Base-by-base conservation (phyloP, 768 basidiomycete species). In the Epithele typhae region DNA sequence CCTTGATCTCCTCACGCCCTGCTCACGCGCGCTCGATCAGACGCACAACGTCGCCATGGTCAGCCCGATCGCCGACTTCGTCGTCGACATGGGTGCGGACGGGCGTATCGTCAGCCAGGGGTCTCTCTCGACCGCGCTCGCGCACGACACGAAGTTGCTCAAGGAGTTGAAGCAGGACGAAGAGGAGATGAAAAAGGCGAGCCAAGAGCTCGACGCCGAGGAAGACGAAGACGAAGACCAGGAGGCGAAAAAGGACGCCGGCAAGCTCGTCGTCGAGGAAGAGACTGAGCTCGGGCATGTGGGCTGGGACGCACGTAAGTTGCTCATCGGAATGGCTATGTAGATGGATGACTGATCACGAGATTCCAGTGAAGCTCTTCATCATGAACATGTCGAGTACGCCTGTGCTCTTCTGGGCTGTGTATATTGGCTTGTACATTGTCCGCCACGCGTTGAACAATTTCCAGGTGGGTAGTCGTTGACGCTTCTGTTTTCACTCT, bases 41-140 rank as follows among this genome's bases (percentile, higher is more conserved):
- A 76, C 76, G 2, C 76, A 78, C 55, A 75, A 76, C 47, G 69
- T 84, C 22, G 72, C 75, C 2, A 67, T 84, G 62, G 67, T 73
- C 1, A 65, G 66, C 10, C 72, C 78, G 3, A 68, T 82, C 6
- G 79, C 82, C 3, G 68, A 73, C 14, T 77, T 74, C 45, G 74
- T 82, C 5, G 73, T 86, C 11, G 75, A 78, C 1, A 52, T 87
- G 25, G 71, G 72, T 22, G 42, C 54, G 1, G 77, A 84, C 49
- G 84, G 85, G 0, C 69, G 72, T 0, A 67, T 82, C 18, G 58
- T 60, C 11, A 68, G 71, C 34, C 71, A 75, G 49, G 79, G 76
- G 4, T 67, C 76, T 15, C 61, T 78, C 3, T 69, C 72, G 0
- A 76, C 73, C 3, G 71, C 69, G 0, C 62, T 84, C 10, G 62